Evolutionary conservation across 106 monocot genomes (phyloP).

Genomic region (Dendrobium chrysotoxum): DNA sequence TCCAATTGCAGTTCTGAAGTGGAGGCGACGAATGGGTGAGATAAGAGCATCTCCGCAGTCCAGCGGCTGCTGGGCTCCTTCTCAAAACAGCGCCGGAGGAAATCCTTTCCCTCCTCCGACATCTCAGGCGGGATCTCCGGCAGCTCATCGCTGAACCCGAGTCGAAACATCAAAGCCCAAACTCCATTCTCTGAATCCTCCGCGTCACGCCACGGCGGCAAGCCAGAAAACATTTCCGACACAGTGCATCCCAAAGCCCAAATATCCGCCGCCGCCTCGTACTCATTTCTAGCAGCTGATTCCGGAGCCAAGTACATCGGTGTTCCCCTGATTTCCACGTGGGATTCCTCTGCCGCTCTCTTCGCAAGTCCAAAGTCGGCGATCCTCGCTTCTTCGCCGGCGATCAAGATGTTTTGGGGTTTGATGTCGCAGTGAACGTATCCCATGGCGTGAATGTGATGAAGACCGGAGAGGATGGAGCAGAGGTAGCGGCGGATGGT

Average conservation of each 20-base stretch:
- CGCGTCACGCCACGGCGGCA: constrained; percentile 22
- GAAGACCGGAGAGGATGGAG: constrained; percentile 28
- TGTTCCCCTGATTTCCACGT: constrained; percentile 30
- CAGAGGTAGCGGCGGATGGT: constrained; percentile 10
- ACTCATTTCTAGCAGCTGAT: constrained; percentile 23
- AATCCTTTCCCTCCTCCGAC: constrained; percentile 33
- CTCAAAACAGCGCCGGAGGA: constrained; percentile 24
- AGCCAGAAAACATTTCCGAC: constrained; percentile 51
- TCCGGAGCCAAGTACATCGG: constrained; percentile 70
- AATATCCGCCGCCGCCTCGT: constrained; percentile 37
- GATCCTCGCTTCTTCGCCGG: constrained; percentile 28
- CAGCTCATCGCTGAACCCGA: constrained; percentile 13
- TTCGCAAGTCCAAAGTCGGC: constrained; percentile 43
- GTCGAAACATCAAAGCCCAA: constrained; percentile 13
- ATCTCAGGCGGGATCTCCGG: constrained; percentile 21
- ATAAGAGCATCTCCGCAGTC: constrained; percentile 33
- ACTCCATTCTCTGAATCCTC: background rate
- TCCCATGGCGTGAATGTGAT: constrained; percentile 23
- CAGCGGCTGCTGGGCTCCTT: constrained; percentile 23
- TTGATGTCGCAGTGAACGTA: constrained; percentile 46
- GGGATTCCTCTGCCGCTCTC: background rate
- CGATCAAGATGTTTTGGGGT: constrained; percentile 26
- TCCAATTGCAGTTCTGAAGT: background rate
- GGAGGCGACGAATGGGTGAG: constrained; percentile 17
- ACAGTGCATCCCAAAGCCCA: constrained; percentile 62